These are phyloP conservation scores for Geotrichum klebahnii DNA, from an alignment of 1,139 yeast species.

Conservation along the genomic window DNA sequence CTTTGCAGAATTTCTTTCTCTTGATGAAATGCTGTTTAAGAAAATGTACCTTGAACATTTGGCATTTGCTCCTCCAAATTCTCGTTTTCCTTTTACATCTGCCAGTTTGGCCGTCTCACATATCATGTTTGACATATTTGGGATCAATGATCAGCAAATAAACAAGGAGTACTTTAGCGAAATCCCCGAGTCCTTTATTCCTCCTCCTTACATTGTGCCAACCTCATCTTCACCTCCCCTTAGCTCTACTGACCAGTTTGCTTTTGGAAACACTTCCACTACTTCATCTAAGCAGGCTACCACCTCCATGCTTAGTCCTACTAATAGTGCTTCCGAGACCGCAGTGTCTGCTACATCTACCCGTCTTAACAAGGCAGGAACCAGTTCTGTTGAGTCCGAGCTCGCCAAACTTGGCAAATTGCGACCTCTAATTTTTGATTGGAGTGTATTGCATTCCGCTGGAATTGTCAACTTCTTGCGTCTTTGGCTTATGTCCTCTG, in stretches of 20 bases:
- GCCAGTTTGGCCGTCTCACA: conserved; percentile 37
- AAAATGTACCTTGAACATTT: conserved; percentile 35
- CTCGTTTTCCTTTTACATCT: conserved; percentile 40
- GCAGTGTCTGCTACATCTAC: conserved; percentile 19
- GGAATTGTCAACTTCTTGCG: conserved; percentile 56
- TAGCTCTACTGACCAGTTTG: conserved; percentile 22
- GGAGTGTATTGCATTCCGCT: conserved; percentile 55
- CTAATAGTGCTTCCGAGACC: conserved; percentile 18
- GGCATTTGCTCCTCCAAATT: conserved; percentile 29
- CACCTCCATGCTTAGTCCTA: conserved; percentile 20
- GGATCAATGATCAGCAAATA: conserved; percentile 28
- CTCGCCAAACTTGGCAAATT: conserved; percentile 35
- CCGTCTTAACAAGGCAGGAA: conserved; percentile 17
- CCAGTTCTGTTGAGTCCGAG: conserved; percentile 32
- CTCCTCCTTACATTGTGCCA: conserved; percentile 26
- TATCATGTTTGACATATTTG: conserved; percentile 40
- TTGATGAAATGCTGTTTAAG: conserved; percentile 30
- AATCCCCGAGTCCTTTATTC: conserved; percentile 27
- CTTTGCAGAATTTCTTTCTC: conserved; percentile 32
- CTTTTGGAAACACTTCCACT: background rate
- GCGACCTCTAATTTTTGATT: conserved; percentile 48
- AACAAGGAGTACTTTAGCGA: conserved; percentile 14
- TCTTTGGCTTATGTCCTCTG: conserved; percentile 66
- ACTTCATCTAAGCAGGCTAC: conserved; percentile 7
- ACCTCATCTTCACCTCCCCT: conserved; percentile 9